phyloP scores from a whole-genome alignment of 305 asterid species.

The Ilex paraguariensis region DNA sequence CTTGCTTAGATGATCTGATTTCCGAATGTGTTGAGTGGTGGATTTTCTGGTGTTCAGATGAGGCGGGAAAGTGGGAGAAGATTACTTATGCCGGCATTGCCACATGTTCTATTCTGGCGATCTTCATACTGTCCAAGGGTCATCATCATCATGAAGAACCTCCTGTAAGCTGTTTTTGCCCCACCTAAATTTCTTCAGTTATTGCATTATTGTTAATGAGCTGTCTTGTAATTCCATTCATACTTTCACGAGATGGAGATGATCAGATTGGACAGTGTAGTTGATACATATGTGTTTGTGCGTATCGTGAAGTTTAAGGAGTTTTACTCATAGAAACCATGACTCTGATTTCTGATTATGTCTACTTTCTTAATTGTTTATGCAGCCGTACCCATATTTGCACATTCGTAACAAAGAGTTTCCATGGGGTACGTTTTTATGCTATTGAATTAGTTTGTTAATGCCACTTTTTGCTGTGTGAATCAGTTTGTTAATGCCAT shows the following conservation, averaged over 20 bases:
- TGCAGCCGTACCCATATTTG: conserved; percentile 65
- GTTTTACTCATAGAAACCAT: too few relatives aligned
- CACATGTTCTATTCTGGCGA: conserved; percentile 39
- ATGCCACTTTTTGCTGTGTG: too few relatives aligned
- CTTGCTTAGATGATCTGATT: not conserved
- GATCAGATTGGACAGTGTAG: not conserved
- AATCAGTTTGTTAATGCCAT: too few relatives aligned
- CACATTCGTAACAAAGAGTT: conserved; percentile 84
- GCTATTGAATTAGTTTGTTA: not conserved
- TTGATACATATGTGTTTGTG: not conserved
- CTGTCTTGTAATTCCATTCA: too few relatives aligned
- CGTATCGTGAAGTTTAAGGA: not conserved
- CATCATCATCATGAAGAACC: conserved; percentile 59
- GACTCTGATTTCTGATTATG: conserved; percentile 9
- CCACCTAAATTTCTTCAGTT: not conserved
- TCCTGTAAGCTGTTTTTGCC: conserved; percentile 41
- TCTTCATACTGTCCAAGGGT: conserved; percentile 54
- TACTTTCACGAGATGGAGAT: not conserved
- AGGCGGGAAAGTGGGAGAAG: conserved; percentile 86
- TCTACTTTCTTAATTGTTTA: not conserved
- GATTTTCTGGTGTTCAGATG: conserved; percentile 31
- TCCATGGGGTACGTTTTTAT: conserved; percentile 64
- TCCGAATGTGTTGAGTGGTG: not conserved
- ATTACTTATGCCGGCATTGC: conserved; percentile 44
- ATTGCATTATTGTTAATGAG: not conserved